Conservation (phyloP, 1,139 yeast species). For the Insectozyma bohioensis region DNA sequence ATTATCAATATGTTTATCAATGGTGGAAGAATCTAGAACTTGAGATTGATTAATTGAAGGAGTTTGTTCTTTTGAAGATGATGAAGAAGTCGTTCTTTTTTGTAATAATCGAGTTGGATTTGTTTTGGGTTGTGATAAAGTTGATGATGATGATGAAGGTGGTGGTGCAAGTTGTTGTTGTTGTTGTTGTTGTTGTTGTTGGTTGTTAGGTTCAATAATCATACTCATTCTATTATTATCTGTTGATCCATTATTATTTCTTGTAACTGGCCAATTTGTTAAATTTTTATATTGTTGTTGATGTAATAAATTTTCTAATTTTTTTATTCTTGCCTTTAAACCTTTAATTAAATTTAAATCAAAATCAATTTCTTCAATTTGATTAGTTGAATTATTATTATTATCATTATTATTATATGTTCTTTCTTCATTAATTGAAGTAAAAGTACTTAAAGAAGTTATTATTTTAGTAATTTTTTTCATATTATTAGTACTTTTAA, state of each 20-base stretch:
- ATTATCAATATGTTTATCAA: slow-evolving; percentile 47
- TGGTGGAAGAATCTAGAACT: slow-evolving; percentile 35
- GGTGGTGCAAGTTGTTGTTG: slow-evolving; percentile 12
- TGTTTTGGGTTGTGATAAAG: slow-evolving; percentile 8
- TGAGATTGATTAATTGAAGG: slow-evolving; percentile 17
- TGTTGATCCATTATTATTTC: slow-evolving; percentile 12
- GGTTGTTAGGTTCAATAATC: slow-evolving; percentile 18
- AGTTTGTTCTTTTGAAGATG: slow-evolving; percentile 5
- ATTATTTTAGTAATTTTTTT: slow-evolving; percentile 37
- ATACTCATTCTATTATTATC: slow-evolving; percentile 22
- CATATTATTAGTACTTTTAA: slow-evolving; percentile 38
- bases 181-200: neutral
- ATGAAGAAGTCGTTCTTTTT: slow-evolving; percentile 11
- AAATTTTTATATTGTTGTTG: slow-evolving; percentile 62
- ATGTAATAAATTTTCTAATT: slow-evolving; percentile 64
- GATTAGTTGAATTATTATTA: slow-evolving; percentile 8
- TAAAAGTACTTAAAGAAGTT: slow-evolving; percentile 32
- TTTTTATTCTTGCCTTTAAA: slow-evolving; percentile 57
- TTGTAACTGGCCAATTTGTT: slow-evolving; percentile 54
- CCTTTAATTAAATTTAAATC: slow-evolving; percentile 50
- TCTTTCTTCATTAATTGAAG: slow-evolving; percentile 24
- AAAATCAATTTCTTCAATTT: slow-evolving; percentile 23
- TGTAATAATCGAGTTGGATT: slow-evolving; percentile 27
- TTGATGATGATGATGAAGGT: neutral
- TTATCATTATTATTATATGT: slow-evolving; percentile 10